These are phyloP conservation scores for Tricladium varicosporioides DNA, from an alignment of 2,329 filamentous ascomycete genomes.

Conservation along the genomic window DNA sequence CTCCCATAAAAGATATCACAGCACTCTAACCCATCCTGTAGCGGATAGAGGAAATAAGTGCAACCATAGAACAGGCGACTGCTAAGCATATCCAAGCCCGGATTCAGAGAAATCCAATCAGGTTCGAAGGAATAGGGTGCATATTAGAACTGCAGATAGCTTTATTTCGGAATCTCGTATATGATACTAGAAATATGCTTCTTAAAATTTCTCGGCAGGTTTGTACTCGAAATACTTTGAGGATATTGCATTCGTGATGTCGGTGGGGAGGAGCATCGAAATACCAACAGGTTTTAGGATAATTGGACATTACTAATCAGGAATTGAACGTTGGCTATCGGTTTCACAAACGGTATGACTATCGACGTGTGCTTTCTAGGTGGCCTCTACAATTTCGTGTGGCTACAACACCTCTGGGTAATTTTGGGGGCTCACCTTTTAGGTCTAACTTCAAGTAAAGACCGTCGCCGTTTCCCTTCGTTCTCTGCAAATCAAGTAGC, in stretches of 20 bases:
- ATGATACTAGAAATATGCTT: background rate
- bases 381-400: background rate
- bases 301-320: background rate
- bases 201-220: background rate
- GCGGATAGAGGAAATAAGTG: background rate
- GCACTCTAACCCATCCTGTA: background rate
- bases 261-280: background rate
- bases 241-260: background rate
- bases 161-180: background rate
- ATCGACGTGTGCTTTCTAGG: background rate
- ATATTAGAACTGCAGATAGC: background rate
- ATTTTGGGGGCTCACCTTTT: background rate
- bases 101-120: background rate
- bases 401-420: background rate
- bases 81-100: background rate
- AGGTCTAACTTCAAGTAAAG: background rate
- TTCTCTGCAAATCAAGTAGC: background rate
- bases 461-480: background rate
- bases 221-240: background rate
- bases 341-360: too few species aligned
- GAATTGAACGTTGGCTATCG: background rate
- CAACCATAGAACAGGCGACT: background rate
- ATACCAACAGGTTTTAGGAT: background rate
- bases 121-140: background rate
- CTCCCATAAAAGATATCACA: background rate